Conservation (phyloP, 805 yeast species). For the Ogataea paraovalis region DNA sequence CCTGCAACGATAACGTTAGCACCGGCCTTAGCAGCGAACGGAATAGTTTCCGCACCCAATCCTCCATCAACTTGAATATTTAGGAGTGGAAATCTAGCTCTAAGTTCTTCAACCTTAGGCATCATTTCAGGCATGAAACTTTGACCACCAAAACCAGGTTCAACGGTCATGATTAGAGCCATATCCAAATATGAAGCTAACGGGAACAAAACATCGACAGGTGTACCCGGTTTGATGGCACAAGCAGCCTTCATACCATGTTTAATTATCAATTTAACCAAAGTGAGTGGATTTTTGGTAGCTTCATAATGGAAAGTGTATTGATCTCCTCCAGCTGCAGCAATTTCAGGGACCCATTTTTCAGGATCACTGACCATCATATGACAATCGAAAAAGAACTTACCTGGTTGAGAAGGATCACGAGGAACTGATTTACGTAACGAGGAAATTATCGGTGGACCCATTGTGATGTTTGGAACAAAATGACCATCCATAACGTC, state of each 20-base stretch:
- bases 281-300: conserved; percentile 67
- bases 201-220: conserved; percentile 77
- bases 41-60: conserved; percentile 80
- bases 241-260: conserved; percentile 90
- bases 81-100: conserved; percentile 70
- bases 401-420: conserved; percentile 14
- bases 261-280: conserved; percentile 73
- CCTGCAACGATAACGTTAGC: conserved; percentile 99
- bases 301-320: conserved; percentile 97
- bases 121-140: conserved; percentile 93
- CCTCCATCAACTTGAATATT: conserved; percentile 99
- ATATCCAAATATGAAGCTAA: conserved; percentile 78
- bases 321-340: conserved; percentile 92
- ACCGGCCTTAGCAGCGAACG: conserved; percentile 89
- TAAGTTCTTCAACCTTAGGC: conserved; percentile 84
- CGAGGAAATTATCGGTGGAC: conserved; percentile 49
- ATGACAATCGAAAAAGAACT: conserved; percentile 81
- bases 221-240: conserved; percentile 92
- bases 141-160: conserved; percentile 99
- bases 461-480: conserved; percentile 93
- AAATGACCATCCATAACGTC: conserved; percentile 99
- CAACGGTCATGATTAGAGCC: conserved; percentile 97
- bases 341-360: conserved; percentile 90
- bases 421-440: conserved; percentile 36
- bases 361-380: conserved; percentile 97